Evolutionary conservation across 371 early-diverging fungal genomes (phyloP), one percentile per base, ranked within the genome.

Genomic region (Capillidium heterosporum): DNA sequence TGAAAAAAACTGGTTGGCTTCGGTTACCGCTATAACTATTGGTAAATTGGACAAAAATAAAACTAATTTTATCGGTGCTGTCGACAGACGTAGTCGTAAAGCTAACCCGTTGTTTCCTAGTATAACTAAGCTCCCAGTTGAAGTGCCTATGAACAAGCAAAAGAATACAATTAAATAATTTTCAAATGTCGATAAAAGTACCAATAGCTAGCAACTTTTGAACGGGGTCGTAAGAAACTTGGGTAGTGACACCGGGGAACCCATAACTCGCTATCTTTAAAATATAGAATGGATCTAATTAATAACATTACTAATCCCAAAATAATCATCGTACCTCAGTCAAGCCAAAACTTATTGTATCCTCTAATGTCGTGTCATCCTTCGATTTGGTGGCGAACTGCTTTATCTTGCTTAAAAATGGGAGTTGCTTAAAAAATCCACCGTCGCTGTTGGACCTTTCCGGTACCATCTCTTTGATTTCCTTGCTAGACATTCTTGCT

Each of bases 161-260:
- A 13, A 13, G n/a, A 40, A n/a, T 40, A 13, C n/a, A 13, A 40
- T 13, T 10, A n/a, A 40, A n/a, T 15, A 27, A 13, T 27, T 11
- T 13, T 19, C 4, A 47, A 29, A 19, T 8, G 51, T 27, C 21
- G 17, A 50, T 4, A 17, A 26, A 29, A 17, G 21, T 27, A 50
- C 51, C 51, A 27, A 50, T 27, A 50, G 51, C 51, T 31, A 50
- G 19, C 31, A 50, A 32, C 31, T 50, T 50, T 50, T 50, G 51
- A 26, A 50, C 31, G 4, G 51, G 51, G 29, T 29, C 24, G 19
- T 50, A 50, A 50, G 51, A 50, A 29, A 26, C 7, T 23, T 29
- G 31, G 15, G 21, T 50, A 31, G 51, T 29, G 17, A 50, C 31
- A 17, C 51, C 51, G 31, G 51, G 51, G 19, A 50, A 50, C 4